Base-by-base conservation (phyloP, 2,329 filamentous ascomycete species). In the Monilinia fructigena region DNA sequence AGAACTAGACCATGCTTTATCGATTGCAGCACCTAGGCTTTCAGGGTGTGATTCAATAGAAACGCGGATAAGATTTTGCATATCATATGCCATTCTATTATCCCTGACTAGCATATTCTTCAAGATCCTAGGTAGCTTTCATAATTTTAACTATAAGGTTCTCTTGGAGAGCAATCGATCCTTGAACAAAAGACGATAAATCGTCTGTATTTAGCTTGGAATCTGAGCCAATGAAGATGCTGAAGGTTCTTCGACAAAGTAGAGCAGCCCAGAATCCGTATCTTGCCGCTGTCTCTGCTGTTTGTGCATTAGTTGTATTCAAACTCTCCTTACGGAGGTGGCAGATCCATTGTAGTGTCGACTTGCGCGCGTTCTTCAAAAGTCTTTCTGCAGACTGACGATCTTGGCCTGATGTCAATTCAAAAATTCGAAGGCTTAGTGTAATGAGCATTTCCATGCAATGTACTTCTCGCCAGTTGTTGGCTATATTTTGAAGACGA, bases 361-460 rank as follows among this genome's bases (percentile, higher is more conserved):
- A 77, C 0, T 66, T 65, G 0, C 85, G 80, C 0, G 80, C 80
- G 4, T 67, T 74, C 0, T 73, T 55, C 0, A 90, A 72, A 0
- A 85, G 66, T 0, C 60, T 12, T 0, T 71, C 65, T 8, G 72
- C 70, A 0, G 65, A 55, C 0, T 7, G 47, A 1, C 48, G 38
- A 58, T 8, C 66, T 59, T 0, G 56, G 45, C 5, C 12, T 16
- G 6, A 74, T 68, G 55, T 66, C 71, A 42, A 75, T 70, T 28
- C 58, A 4, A 28, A 28, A 70, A 62, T 72, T 2, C 83, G 80
- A 0, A 86, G 72, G 0, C 78, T 71, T 0, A 90, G 70, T 0
- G 80, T 83, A 6, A 89, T 79, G 1, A 89, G 64, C 0, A 82
- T 79, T 5, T 85, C 82, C 85, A 90, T 89, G 18, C 80, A 79